phyloP scores from a whole-genome alignment of 208 protist genomes.

The Crithidia brevicula region DNA sequence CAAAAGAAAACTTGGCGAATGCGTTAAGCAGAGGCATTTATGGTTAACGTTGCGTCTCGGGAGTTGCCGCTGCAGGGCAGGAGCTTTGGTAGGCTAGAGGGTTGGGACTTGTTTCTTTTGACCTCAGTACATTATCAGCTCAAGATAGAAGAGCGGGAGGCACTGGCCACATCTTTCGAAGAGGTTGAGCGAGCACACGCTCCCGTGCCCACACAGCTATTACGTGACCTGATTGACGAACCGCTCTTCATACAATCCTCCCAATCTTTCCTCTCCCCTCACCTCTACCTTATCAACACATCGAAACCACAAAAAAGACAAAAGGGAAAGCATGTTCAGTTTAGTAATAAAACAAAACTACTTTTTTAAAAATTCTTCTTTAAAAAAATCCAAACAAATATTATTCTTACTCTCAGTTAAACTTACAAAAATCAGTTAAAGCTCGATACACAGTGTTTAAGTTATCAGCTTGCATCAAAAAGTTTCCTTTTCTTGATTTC shows the following conservation, averaged over 20 bases:
- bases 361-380: no score
- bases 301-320: not conserved
- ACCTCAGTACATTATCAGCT: not conserved
- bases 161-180: not conserved
- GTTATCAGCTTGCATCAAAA: no score
- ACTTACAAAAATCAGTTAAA: no score
- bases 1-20: not conserved
- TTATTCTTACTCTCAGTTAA: no score
- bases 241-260: not conserved
- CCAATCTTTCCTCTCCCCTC: not conserved
- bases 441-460: no score
- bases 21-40: not conserved
- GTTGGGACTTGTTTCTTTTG: not conserved
- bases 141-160: not conserved
- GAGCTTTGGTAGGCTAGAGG: not conserved
- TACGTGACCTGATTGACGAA: not conserved
- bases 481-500: no score
- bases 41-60: not conserved
- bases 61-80: not conserved
- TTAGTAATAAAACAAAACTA: conserved; percentile 1
- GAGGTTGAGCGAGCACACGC: not conserved
- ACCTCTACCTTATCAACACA: not conserved
- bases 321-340: not conserved
- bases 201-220: not conserved
- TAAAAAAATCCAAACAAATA: no score